Evolutionary conservation across 2,329 filamentous ascomycete genomes (phyloP), one percentile per base, ranked within the genome.

Genomic region (Colletotrichum musae): DNA sequence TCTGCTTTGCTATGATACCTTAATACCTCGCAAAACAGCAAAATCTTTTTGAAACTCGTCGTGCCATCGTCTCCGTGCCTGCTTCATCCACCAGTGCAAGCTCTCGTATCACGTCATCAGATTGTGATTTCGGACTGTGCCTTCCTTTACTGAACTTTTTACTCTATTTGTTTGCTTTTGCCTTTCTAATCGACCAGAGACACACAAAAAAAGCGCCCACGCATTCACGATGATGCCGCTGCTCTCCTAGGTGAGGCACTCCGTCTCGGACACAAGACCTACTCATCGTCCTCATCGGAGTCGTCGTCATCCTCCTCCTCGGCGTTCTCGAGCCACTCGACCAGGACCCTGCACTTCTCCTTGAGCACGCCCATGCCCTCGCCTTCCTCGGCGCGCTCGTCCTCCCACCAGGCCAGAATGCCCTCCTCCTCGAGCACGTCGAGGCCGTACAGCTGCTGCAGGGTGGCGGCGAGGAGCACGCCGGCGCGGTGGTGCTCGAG

Each of bases 381-480:
- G 15, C 85, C 90, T 64, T 90, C 90, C 26, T 82, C 87, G 6
- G 92, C 91, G 75, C 91, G 80, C 56, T 87, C 86, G 78, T 97
- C 92, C 21, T 85, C 88, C 95, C 95, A 98, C 96, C 96, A 99
- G 56, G 88, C 87, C 75, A 95, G 83, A 73, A 97, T 93, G 0
- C 93, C 94, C 50, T 98, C 95, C 76, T 97, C 94, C 77, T 97
- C 94, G 1, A 98, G 82, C 16, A 97, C 87, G 73, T 98, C 96
- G 57, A 93, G 81, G 73, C 93, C 90, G 77, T 97, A 97, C 59
- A 98, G 85, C 79, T 94, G 93, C 82, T 97, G 96, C 73, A 94
- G 88, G 74, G 94, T 84, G 47, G 91, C 93, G 4, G 95, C 87
- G 41, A 98, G 86, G 10, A 98, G 87, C 80, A 76, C 92, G 13